phyloP scores from a whole-genome alignment of 2,329 filamentous ascomycete genomes.

The Chrysoporthe puriensis region DNA sequence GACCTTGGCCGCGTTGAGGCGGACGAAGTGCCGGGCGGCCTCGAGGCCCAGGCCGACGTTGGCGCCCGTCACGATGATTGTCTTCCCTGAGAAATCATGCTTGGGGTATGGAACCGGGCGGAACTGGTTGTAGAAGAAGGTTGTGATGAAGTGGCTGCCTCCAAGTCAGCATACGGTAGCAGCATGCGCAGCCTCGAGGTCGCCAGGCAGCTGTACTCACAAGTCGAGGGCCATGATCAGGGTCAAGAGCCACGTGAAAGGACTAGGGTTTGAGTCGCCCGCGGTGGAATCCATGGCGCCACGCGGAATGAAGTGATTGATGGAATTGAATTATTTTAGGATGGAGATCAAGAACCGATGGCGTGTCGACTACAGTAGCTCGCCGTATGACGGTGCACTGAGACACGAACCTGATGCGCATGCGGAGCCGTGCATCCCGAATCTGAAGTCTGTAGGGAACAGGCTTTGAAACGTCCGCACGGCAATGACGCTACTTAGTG shows the following conservation, averaged over 20 bases:
- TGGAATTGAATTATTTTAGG: background rate
- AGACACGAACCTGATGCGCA: background rate
- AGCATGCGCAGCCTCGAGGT: background rate
- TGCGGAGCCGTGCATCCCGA: background rate
- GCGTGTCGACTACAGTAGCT: too few relatives aligned
- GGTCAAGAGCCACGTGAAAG: slow-evolving; percentile 19
- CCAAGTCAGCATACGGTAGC: background rate
- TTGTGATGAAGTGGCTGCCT: slow-evolving; percentile 14
- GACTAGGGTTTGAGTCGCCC: slow-evolving; percentile 1
- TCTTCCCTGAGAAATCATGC: slow-evolving; percentile 31
- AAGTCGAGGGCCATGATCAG: slow-evolving; percentile 23
- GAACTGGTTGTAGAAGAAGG: slow-evolving; percentile 27
- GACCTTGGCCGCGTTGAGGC: slow-evolving; percentile 42
- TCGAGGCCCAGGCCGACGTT: slow-evolving; percentile 47
- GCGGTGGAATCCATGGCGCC: slow-evolving; percentile 15
- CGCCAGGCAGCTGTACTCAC: background rate
- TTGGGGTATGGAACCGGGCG: slow-evolving; percentile 16
- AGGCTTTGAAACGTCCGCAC: too few relatives aligned
- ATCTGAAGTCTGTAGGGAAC: background rate
- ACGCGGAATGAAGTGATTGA: background rate
- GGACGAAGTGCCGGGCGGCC: slow-evolving; percentile 42
- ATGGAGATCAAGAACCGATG: too few relatives aligned
- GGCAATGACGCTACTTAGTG: too few relatives aligned
- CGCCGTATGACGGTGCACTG: background rate
- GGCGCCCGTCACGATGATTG: slow-evolving; percentile 45